Evolutionary conservation across 805 yeast genomes (phyloP), one percentile per base, ranked within the genome.

Genomic region (Myxozyma monticola): DNA sequence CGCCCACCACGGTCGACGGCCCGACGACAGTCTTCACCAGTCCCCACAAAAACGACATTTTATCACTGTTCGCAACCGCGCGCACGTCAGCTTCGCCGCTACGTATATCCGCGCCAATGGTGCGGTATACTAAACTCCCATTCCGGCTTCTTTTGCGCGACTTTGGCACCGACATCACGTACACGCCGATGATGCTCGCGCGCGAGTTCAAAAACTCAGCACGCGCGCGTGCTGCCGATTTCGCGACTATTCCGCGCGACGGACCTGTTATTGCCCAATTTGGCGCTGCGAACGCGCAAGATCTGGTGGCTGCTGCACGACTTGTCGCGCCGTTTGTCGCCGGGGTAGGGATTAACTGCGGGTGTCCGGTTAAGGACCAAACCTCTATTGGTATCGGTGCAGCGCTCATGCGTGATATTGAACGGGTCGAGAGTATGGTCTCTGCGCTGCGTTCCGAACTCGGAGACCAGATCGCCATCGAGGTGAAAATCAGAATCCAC

Each of bases 381-480:
- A 86, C 88, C 12, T 75, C 96, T 37, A 96, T 89, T 66, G 99
- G 98, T 21, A 90, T 93, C 14, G 99, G 99, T 3, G 96, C 97
- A 1, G 97, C 97, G 0, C 74, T 93, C 49, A 90, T 93, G 87
- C 74, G 83, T 24, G 83, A 86, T 56, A 85, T 90, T 1, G 89
- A 87, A 31, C 71, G 82, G 42, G 93, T 93, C 3, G 79, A 90
- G 1, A 74, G 76, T 2, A 86, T 93, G 96, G 96, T 93, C 5
- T 70, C 74, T 37, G 88, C 89, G 1, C 95, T 88, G 24, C 90
- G 90, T 64, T 73, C 74, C 1, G 82, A 77, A 62, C 88, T 83
- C 61, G 93, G 95, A 0, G 78, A 78, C 43, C 66, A 65, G 4
- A 73, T 93, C n/a, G 79, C 88, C 50, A 74, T 93, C 29, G 98